phyloP scores from a whole-genome alignment of 768 basidiomycete genomes.

The Peribolospora kevripleyi region DNA sequence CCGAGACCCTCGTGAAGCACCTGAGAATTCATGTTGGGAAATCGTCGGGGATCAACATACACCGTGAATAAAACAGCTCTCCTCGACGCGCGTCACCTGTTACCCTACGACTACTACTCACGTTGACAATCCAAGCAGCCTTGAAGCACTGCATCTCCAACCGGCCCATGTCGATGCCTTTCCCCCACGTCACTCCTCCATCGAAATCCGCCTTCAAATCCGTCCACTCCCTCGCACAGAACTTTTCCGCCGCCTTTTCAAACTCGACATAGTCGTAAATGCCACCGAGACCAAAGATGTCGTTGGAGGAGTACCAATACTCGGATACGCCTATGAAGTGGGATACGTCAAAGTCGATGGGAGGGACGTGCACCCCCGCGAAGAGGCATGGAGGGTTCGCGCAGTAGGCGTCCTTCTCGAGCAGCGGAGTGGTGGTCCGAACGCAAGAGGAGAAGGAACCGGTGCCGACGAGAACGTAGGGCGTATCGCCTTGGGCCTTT shows the following conservation, averaged over 20 bases:
- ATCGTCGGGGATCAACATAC: too few relatives aligned
- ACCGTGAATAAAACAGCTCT: too few relatives aligned
- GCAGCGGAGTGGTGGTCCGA: constrained; percentile 39
- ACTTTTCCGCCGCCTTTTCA: constrained; percentile 69
- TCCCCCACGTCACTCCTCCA: constrained; percentile 28
- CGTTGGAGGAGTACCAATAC: constrained; percentile 98
- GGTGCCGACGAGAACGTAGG: constrained; percentile 50
- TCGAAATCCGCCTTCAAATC: constrained; percentile 43
- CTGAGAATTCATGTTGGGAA: too few relatives aligned
- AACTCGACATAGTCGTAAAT: constrained; percentile 91
- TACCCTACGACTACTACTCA: constrained; percentile 16
- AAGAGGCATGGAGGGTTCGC: constrained; percentile 67
- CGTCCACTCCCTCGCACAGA: constrained; percentile 57
- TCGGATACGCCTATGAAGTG: constrained; percentile 94
- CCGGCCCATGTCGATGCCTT: constrained; percentile 55
- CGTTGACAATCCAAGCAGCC: constrained; percentile 90
- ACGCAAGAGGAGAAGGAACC: constrained; percentile 79
- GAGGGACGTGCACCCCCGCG: constrained; percentile 78
- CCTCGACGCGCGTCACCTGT: too few relatives aligned
- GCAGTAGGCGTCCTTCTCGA: constrained; percentile 68
- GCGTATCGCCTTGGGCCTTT: constrained; percentile 28
- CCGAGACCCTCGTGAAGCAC: constrained; percentile 75
- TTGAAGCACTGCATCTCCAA: constrained; percentile 99
- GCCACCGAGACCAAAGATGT: constrained; percentile 82
- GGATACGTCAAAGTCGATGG: constrained; percentile 76